Conservation (phyloP, 2,329 filamentous ascomycete species). For the Phyllosticta capitalensis region DNA sequence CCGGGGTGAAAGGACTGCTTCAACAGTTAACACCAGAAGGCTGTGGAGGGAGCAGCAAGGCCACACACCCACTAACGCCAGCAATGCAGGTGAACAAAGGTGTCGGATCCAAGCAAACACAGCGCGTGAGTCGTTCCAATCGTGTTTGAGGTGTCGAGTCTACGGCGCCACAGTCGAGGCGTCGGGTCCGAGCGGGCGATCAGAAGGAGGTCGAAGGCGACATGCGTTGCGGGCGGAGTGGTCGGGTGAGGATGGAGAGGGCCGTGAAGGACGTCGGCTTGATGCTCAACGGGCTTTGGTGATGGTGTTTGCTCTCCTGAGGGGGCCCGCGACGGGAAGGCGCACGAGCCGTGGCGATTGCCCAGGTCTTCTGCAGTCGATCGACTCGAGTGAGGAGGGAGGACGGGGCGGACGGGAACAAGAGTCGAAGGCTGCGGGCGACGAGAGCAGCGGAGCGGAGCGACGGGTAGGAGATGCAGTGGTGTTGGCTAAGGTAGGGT, state of each 20-base stretch:
- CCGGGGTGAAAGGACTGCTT: slow-evolving; percentile 19
- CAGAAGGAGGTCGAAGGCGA: slow-evolving; percentile 5
- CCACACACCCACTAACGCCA: slow-evolving; percentile 11
- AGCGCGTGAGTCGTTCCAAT: slow-evolving; percentile 7
- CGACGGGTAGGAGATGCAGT: slow-evolving; percentile 8
- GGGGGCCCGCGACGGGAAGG: slow-evolving; percentile 9
- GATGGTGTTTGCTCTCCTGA: slow-evolving; percentile 14
- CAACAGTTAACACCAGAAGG: slow-evolving; percentile 23
- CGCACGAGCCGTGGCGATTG: slow-evolving; percentile 12
- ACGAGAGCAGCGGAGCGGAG: not conserved
- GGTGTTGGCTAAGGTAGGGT: not conserved
- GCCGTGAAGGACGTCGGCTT: slow-evolving; percentile 3
- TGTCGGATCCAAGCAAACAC: slow-evolving; percentile 8
- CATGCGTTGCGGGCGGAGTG: slow-evolving; percentile 14
- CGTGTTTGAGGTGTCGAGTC: slow-evolving; percentile 2
- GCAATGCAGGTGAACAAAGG: slow-evolving; percentile 11
- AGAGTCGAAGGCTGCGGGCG: not conserved
- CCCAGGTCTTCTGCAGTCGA: not conserved
- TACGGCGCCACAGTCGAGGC: slow-evolving; percentile 6
- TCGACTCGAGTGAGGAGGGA: not conserved
- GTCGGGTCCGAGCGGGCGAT: slow-evolving; percentile 8
- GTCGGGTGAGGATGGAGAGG: slow-evolving; percentile 2
- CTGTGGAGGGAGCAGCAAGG: not conserved
- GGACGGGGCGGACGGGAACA: not conserved
- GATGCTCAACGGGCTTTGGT: slow-evolving; percentile 3